Percentiles rank a stretch among this genome's conserved stretches.
phyloP scores from a whole-genome alignment of 352 stramenopile species.

The Pythium oligandrum region DNA sequence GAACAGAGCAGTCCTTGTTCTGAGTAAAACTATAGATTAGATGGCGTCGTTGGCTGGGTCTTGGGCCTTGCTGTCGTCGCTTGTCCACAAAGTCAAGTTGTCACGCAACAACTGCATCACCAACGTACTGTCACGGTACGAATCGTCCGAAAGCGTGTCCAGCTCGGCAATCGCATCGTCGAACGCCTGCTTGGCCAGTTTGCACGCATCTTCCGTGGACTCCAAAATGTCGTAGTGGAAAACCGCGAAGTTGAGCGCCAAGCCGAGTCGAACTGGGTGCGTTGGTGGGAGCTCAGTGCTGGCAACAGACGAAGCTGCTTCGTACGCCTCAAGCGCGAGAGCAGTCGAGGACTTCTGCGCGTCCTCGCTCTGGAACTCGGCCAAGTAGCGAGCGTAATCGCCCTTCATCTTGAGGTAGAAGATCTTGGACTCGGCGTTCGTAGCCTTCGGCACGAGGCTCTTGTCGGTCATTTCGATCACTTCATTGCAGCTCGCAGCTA shows the following conservation, averaged over 20 bases:
- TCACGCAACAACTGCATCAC: slow-evolving; percentile 32
- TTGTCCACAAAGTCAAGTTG: slow-evolving; percentile 28
- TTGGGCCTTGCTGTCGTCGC: slow-evolving; percentile 7
- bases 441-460: slow-evolving; percentile 88
- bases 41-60: neutral
- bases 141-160: slow-evolving; percentile 23
- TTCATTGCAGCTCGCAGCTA: slow-evolving; percentile 44
- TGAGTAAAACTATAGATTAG: too few relatives aligned
- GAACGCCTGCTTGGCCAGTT: slow-evolving; percentile 25
- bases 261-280: slow-evolving; percentile 22
- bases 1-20: too few relatives aligned
- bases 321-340: slow-evolving; percentile 18
- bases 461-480: slow-evolving; percentile 92
- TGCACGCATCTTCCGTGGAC: slow-evolving; percentile 10
- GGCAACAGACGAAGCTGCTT: slow-evolving; percentile 11
- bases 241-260: slow-evolving; percentile 25
- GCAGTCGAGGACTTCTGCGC: neutral
- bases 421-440: slow-evolving; percentile 89
- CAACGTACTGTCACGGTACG: slow-evolving; percentile 24
- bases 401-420: slow-evolving; percentile 97
- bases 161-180: slow-evolving; percentile 27
- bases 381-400: slow-evolving; percentile 17
- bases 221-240: slow-evolving; percentile 28
- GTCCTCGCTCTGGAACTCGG: slow-evolving; percentile 3
- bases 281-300: slow-evolving; percentile 17